phyloP scores from a whole-genome alignment of 345 rosid genomes.

The Raphanus raphanistrum region DNA sequence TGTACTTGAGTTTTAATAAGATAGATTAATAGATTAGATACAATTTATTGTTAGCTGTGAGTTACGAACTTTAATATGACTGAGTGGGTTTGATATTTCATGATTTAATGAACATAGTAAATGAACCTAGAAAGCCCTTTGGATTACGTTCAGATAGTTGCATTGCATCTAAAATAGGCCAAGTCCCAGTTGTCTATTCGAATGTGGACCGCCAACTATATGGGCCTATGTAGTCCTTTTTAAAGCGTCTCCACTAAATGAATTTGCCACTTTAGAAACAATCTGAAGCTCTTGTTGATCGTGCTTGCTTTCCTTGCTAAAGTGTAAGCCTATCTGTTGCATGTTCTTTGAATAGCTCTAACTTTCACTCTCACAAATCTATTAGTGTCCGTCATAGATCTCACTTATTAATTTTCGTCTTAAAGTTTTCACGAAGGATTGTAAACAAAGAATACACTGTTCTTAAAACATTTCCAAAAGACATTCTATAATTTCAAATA shows the following conservation, averaged over 20 bases:
- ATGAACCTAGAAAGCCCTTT: neutral
- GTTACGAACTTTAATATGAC: neutral
- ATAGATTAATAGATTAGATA: no score
- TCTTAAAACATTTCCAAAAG: no score
- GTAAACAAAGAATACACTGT: neutral
- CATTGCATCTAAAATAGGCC: neutral
- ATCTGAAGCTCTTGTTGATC: neutral
- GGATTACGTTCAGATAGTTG: neutral
- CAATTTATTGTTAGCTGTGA: neutral
- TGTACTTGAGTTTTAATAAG: no score
- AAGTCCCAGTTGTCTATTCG: neutral
- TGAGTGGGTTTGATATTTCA: neutral
- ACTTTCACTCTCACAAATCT: neutral
- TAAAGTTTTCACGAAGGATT: neutral
- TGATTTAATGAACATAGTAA: neutral
- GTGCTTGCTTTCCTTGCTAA: neutral
- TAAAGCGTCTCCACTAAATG: neutral
- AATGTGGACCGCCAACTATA: neutral
- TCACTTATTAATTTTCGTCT: neutral
- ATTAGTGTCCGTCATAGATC: neutral
- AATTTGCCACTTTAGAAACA: neutral
- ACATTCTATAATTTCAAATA: no score
- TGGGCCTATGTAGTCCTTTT: neutral
- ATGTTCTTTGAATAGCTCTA: neutral
- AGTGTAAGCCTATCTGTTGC: neutral